These are phyloP conservation scores for Aspergillus uvarum DNA, from an alignment of 2,329 filamentous ascomycete genomes.

Conservation along the genomic window DNA sequence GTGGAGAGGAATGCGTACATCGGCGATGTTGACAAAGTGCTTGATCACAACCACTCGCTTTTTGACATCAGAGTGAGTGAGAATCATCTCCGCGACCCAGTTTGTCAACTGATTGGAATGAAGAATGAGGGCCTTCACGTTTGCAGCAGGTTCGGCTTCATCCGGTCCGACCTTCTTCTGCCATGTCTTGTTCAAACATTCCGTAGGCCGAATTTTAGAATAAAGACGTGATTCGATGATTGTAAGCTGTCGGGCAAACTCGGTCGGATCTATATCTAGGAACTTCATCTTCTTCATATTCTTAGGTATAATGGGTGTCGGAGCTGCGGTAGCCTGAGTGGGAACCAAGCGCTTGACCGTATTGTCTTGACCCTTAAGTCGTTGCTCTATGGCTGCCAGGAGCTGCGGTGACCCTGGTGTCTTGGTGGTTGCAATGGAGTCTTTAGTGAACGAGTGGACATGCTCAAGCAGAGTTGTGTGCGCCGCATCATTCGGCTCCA, in stretches of 20 bases:
- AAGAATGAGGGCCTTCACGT: slow-evolving; percentile 93
- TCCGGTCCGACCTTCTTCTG: slow-evolving; percentile 82
- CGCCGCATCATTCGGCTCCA: slow-evolving; percentile 86
- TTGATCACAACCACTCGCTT: slow-evolving; percentile 97
- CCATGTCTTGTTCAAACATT: slow-evolving; percentile 98
- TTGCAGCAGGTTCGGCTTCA: slow-evolving; percentile 76
- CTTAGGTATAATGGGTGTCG: slow-evolving; percentile 89
- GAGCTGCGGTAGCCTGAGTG: slow-evolving; percentile 78
- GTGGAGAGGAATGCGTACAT: slow-evolving; percentile 57
- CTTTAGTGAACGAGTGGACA: slow-evolving; percentile 86
- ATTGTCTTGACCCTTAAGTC: slow-evolving; percentile 82
- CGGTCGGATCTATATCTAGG: slow-evolving; percentile 89
- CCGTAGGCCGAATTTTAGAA: slow-evolving; percentile 90
- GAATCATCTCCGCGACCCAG: slow-evolving; percentile 99
- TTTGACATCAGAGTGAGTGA: slow-evolving; percentile 91
- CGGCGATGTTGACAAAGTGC: slow-evolving; percentile 93
- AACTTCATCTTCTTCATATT: slow-evolving; percentile 99
- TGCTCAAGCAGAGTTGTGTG: slow-evolving; percentile 83
- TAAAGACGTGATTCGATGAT: slow-evolving; percentile 95
- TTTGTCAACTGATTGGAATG: slow-evolving; percentile 99
- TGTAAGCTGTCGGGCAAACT: slow-evolving; percentile 96
- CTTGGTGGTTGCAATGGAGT: slow-evolving; percentile 88
- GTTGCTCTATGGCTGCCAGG: slow-evolving; percentile 83
- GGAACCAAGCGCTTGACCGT: slow-evolving; percentile 82
- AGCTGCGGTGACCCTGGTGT: slow-evolving; percentile 84